Base-by-base conservation (phyloP, 2,329 filamentous ascomycete species). In the Fusarium sp. region DNA sequence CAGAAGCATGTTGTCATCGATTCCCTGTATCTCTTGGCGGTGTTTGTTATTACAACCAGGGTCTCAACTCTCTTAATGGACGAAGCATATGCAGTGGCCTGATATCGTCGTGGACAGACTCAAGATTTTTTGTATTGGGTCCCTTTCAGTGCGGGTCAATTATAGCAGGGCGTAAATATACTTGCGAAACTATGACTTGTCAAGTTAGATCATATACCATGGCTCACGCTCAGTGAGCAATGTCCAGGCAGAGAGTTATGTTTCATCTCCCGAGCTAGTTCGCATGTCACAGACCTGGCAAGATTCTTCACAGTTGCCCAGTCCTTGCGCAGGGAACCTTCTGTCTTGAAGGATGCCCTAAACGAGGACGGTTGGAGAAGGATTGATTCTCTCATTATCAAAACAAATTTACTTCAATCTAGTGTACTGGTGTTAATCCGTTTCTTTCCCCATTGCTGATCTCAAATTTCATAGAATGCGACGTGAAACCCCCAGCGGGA, bases 321-420 rank as follows among this genome's bases (percentile, higher is more conserved):
- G 24, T 48, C 39, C 54, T 57, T 33, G 24, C 31, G 24, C 24
- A 26, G 26, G 20, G 12, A 22, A 50, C 15, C 31, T 35, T 50
- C 22, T n/a, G 22, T 28, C 10, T n/a, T 55, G 28, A 44, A 28
- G 30, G n/a, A 15, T 35, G 42, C 26, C 18, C 18, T 28, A 50
- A 30, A 36, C 33, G 30, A 26, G 28, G 55, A 31, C 22, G 47
- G 28, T 26, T 38, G 35, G n/a, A 38, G 42, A 24, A 24, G 39
- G 54, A 67, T 22, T 38, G 33, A 54, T 41, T 47, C 44, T 47
- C 54, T 63, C 44, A 31, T 71, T 48, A 57, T 48, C 38, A 36
- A 48, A 74, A 58, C 67, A 71, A 74, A 59, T 50, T 56, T 53
- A 72, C 53, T 74, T 72, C 68, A 72, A 72, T 70, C 56, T 60